These are phyloP conservation scores for Phytophthora syringae DNA, from an alignment of 352 stramenopile genomes.

Conservation along the genomic window DNA sequence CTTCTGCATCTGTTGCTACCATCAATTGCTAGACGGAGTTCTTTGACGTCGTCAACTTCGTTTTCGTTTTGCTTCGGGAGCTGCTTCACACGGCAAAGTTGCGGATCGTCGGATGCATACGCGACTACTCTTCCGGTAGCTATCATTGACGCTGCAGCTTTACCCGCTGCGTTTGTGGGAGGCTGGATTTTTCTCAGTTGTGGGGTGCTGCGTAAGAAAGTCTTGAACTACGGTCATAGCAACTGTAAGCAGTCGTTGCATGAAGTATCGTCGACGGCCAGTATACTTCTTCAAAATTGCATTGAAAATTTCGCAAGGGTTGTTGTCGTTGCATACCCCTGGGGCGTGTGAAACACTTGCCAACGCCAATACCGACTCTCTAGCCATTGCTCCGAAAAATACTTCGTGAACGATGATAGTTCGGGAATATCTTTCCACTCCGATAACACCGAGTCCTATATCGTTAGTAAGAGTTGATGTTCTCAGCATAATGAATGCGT, in stretches of 20 bases:
- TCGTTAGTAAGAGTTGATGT: conserved; percentile 1
- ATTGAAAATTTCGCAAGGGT: neutral
- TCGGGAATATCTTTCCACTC: neutral
- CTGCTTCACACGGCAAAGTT: conserved; percentile 8
- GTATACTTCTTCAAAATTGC: conserved; percentile 14
- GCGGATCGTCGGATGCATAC: neutral
- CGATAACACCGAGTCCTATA: neutral
- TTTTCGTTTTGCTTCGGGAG: neutral
- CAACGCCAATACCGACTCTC: neutral
- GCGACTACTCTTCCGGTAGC: neutral
- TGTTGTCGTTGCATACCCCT: conserved; percentile 1
- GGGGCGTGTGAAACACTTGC: neutral
- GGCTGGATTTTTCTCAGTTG: neutral
- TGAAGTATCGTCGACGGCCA: conserved; percentile 4
- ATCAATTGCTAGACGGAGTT: neutral
- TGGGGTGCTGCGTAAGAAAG: neutral
- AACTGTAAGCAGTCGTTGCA: conserved; percentile 12
- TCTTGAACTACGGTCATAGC: conserved; percentile 5
- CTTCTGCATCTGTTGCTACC: neutral
- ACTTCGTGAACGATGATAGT: neutral
- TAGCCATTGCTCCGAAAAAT: neutral
- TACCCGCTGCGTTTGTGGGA: neutral
- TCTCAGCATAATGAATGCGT: conserved; percentile 2
- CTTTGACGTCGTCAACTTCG: neutral
- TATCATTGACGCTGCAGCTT: conserved; percentile 5